Evolutionary conservation across 2,329 filamentous ascomycete species (phyloP), one percentile per base, ranked within the genome.

Genomic region (Fusarium tupiense): DNA sequence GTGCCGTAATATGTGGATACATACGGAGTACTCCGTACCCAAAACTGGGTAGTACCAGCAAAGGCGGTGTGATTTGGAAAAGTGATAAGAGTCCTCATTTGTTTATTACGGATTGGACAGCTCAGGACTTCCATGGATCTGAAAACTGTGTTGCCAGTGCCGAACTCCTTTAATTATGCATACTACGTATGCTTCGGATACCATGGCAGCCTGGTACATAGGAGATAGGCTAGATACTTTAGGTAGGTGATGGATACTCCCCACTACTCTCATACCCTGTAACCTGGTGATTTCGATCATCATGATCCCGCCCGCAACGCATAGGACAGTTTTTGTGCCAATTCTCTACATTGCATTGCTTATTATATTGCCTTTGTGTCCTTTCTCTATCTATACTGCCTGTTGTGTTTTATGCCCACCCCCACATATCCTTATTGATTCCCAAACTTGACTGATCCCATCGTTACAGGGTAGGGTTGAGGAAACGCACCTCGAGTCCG

Each of bases 261-360:
- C 41, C 54, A 47, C 24, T 24, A 56, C 24, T 46, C 24, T 13
- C 26, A 49, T 31, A 41, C 41, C 56, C 44, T 58, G 33, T 24
- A 62, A 52, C 20, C 29, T 16, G 57, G 31, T 73, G 66, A 73
- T 73, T 73, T 74, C 40, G 67, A 71, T 74, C 71, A 67, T 60
- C 71, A 40, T 46, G 26, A 71, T 37, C 59, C 62, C 41, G 62
- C 62, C 62, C 67, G 57, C 62, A 62, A 71, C 41, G 49, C 69
- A 69, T 43, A 44, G 46, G 67, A 57, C 57, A 37, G 43, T 44
- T 37, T 44, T 41, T 54, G 9, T n/a, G 22, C 24, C 52, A 53
- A 62, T 33, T 69, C 44, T 54, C 49, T 50, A 38, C 37, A 59
- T 41, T 58, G 33, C 13, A 35, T 35, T 16, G 14, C 14, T 35